These are phyloP conservation scores for Datura wrightii DNA, from an alignment of 257 asterid genomes.

Conservation along the genomic window DNA sequence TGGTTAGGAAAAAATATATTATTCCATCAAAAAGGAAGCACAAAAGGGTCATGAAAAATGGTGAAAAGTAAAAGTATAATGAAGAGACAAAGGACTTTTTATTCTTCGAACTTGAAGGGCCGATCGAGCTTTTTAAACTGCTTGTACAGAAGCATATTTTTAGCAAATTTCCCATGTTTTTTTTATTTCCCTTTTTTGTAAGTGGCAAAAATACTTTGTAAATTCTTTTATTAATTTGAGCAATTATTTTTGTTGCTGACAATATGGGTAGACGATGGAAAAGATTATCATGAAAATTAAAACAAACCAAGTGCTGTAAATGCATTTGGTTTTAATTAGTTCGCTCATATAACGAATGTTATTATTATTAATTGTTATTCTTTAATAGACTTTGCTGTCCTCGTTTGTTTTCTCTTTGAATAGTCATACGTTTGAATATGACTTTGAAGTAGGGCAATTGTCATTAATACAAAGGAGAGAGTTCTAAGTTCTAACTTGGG, in stretches of 20 bases:
- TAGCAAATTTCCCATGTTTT: background rate
- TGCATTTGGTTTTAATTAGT: too few species aligned
- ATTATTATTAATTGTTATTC: too few species aligned
- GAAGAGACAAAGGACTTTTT: background rate
- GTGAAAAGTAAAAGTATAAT: background rate
- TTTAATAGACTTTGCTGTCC: too few species aligned
- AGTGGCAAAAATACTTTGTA: background rate
- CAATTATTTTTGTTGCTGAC: background rate
- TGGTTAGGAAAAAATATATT: too few species aligned
- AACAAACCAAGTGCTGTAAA: background rate
- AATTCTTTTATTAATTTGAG: background rate
- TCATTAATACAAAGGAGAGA: too few species aligned
- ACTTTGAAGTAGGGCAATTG: too few species aligned
- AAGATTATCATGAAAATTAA: background rate
- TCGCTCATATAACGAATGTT: too few species aligned
- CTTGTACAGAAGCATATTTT: background rate
- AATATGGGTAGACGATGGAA: background rate
- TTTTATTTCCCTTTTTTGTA: background rate
- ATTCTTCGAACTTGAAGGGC: background rate
- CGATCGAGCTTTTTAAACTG: background rate
- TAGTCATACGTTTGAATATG: too few species aligned
- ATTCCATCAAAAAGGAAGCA: background rate
- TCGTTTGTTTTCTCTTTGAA: too few species aligned
- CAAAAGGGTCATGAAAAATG: background rate
- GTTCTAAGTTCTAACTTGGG: too few species aligned